Evolutionary conservation across 228 moss, liverwort and hornwort species (phyloP).

Genomic region (Sphagnum magellanicum): DNA sequence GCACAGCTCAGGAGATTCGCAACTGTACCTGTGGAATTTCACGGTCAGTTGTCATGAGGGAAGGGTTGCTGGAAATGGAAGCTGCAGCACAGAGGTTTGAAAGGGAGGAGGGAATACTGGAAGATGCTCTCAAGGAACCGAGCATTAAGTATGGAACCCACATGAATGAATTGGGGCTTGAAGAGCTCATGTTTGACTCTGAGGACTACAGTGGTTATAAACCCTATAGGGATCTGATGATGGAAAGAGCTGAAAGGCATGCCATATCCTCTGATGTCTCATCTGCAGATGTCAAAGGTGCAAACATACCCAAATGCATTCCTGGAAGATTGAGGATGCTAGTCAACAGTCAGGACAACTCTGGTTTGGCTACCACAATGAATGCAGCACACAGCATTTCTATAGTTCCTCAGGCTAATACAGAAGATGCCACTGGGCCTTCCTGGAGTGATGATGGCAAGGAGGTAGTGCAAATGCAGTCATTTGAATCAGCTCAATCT

Average conservation of each 20-base stretch:
- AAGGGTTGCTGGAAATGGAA: slow-evolving; percentile 23
- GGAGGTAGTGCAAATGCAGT: not conserved
- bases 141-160: slow-evolving; percentile 13
- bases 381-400: not conserved
- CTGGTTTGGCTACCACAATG: not conserved
- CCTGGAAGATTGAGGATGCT: not conserved
- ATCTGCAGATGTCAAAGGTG: not conserved
- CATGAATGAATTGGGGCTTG: slow-evolving; percentile 7
- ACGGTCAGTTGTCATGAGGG: slow-evolving; percentile 19
- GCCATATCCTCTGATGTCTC: slow-evolving; percentile 3
- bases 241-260: not conserved
- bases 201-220: slow-evolving; percentile 25
- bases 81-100: slow-evolving; percentile 18
- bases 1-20: not conserved
- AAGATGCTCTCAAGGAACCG: slow-evolving; percentile 12
- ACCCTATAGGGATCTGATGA: slow-evolving; percentile 8
- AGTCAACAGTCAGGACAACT: not conserved
- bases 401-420: not conserved
- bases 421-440: not conserved
- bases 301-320: not conserved
- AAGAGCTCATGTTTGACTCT: slow-evolving; percentile 22
- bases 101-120: slow-evolving; percentile 21
- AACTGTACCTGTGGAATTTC: not conserved
- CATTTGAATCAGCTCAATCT: slow-evolving; percentile 3
- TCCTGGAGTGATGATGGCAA: not conserved